Evolutionary conservation across 2,329 filamentous ascomycete genomes (phyloP), one percentile per base, ranked within the genome.

Genomic region (Fusarium sp.): DNA sequence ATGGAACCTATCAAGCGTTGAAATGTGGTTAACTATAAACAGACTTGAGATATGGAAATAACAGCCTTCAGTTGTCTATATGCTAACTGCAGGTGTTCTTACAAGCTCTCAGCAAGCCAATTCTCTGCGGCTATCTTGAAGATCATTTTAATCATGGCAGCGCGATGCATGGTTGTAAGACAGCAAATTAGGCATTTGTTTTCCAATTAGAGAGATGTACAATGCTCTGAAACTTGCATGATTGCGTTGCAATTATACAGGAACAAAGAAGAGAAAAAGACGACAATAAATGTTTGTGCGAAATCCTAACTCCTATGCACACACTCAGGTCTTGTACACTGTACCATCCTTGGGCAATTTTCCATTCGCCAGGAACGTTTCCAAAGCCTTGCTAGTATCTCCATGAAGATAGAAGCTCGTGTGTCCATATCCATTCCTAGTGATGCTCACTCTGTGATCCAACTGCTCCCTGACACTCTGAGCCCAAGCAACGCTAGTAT

Each of bases 391-490:
- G 5, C 73, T 74, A 2, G 77, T 78, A 8, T 78, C 71, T 0
- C 76, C 78, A 2, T 50, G 14, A 0, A 76, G 35, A 6, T 63
- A 69, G 10, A 78, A 70, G 33, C 70, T 78, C 4, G 75, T 78
- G 11, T 79, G 78, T 5, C 78, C 78, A 22, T 68, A 22, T 2
- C 76, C 78, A 33, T 78, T 74, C 37, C 76, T 70, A 4, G 66
- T 76, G 6, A 79, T 70, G n/a, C 71, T 78, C 10, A 79, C 73
- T 2, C 77, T 38, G 4, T 11, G 66, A 6, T 68, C 63, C 47
- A 79, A 32, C 38, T 79, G 76, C 45, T 74, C 67, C 8, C 70
- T 67, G 3, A 78, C 66, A 1, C 72, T 70, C 8, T 76, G 69
- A 1, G 76, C 69, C 71, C 75, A 78, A 2, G 67, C 64, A 6